Percentiles rank a stretch among this genome's conserved stretches.
These are phyloP conservation scores for Collybia mongolica DNA, from an alignment of 768 basidiomycete genomes.

Conservation along the genomic window DNA sequence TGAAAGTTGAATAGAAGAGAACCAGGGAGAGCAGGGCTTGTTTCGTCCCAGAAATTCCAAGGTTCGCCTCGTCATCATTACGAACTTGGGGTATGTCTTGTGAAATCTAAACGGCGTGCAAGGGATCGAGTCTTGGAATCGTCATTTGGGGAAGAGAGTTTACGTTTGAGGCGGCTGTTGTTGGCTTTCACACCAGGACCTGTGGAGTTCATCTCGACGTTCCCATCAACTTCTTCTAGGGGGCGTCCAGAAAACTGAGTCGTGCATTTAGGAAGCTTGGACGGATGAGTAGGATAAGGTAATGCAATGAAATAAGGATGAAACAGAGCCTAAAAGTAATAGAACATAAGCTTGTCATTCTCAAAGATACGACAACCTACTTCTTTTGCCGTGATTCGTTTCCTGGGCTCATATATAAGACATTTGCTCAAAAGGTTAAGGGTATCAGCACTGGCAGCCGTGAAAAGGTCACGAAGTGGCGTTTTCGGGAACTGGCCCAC, in stretches of 20 bases:
- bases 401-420: constrained; percentile 82
- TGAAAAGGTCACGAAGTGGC: constrained; percentile 84
- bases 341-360: constrained; percentile 1
- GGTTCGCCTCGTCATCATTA: constrained; percentile 14
- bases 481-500: constrained; percentile 85
- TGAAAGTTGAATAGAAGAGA: background rate
- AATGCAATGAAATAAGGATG: constrained; percentile 88
- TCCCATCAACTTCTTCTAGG: constrained; percentile 78
- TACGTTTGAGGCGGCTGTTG: constrained; percentile 67
- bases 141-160: constrained; percentile 58
- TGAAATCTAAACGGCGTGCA: constrained; percentile 73
- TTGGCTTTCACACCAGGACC: constrained; percentile 54
- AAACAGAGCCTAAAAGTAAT: constrained; percentile 64
- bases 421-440: constrained; percentile 80
- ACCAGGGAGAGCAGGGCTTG: background rate
- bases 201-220: constrained; percentile 50
- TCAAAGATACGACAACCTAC: constrained; percentile 39
- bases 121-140: constrained; percentile 52
- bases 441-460: constrained; percentile 84
- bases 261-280: constrained; percentile 79
- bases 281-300: constrained; percentile 86
- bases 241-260: constrained; percentile 46
- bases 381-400: constrained; percentile 76
- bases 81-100: constrained; percentile 42
- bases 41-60: no score